Percentiles rank a stretch among this genome's conserved stretches.
Conservation (phyloP, 2,329 filamentous ascomycete genomes). For the Fonsecaea erecta region DNA sequence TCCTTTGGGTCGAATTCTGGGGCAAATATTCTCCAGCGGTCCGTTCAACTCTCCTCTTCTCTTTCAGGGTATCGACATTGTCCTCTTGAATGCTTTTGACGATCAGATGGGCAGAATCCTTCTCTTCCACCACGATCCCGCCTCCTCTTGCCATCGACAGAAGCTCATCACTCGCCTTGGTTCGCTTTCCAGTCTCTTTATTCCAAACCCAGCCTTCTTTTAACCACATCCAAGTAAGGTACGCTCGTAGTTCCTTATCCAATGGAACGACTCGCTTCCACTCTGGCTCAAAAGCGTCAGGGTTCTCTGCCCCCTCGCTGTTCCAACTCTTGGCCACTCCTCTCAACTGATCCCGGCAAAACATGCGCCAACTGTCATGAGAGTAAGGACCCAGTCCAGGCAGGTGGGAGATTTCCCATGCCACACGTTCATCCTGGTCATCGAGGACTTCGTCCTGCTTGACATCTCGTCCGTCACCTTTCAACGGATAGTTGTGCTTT, state of each 20-base stretch:
- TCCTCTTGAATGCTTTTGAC: conserved; percentile 26
- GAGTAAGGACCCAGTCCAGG: conserved; percentile 79
- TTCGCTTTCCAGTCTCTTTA: conserved; percentile 65
- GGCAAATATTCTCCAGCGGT: conserved; percentile 36
- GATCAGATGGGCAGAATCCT: conserved; percentile 40
- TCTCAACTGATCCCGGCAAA: conserved; percentile 79
- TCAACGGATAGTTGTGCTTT: conserved; percentile 60
- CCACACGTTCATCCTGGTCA: conserved; percentile 57
- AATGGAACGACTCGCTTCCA: conserved; percentile 84
- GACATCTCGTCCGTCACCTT: conserved; percentile 56
- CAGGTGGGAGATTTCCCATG: conserved; percentile 85
- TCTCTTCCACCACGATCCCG: conserved; percentile 49
- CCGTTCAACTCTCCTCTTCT: conserved; percentile 25
- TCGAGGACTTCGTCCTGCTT: conserved; percentile 54
- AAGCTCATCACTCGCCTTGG: conserved; percentile 46
- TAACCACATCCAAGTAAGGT: conserved; percentile 89
- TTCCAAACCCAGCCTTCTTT: conserved; percentile 84
- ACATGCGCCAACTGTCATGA: conserved; percentile 90
- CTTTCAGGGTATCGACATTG: conserved; percentile 13
- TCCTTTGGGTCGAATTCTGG: not conserved
- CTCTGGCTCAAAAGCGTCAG: conserved; percentile 72
- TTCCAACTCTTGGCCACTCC: conserved; percentile 69
- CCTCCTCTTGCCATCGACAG: conserved; percentile 47
- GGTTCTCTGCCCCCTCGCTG: conserved; percentile 53
- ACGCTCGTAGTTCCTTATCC: conserved; percentile 85